These are phyloP conservation scores for Boletus fagicola DNA, from an alignment of 768 basidiomycete genomes.

Conservation along the genomic window DNA sequence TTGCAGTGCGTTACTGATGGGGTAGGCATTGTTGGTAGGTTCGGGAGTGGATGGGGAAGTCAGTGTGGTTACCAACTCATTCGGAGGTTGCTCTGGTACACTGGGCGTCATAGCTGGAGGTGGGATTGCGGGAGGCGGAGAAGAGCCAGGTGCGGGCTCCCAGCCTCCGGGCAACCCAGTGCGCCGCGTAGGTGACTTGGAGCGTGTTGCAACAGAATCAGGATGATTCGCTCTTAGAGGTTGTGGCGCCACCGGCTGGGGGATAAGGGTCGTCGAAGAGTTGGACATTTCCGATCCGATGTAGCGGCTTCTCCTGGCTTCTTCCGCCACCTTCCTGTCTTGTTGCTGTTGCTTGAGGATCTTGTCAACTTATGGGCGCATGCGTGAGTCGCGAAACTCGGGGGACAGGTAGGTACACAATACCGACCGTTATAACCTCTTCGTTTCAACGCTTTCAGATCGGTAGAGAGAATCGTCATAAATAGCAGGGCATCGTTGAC, in stretches of 20 bases:
- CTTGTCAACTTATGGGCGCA: conserved; percentile 66
- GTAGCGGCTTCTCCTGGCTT: conserved; percentile 32
- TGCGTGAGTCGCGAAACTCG: conserved; percentile 10
- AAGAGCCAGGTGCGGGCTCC: conserved; percentile 16
- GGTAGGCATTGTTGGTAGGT: conserved; percentile 1
- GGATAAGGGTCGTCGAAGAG: neutral
- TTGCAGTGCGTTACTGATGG: conserved; percentile 24
- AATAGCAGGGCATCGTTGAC: conserved; percentile 87
- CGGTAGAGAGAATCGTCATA: conserved; percentile 92
- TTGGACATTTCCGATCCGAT: conserved; percentile 19
- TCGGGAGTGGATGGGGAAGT: conserved; percentile 3
- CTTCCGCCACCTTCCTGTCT: conserved; percentile 56
- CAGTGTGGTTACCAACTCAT: conserved; percentile 1
- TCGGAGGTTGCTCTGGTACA: conserved; percentile 6
- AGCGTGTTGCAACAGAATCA: conserved; percentile 6
- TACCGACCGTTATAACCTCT: conserved; percentile 79
- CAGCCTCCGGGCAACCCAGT: conserved; percentile 24
- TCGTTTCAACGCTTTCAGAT: conserved; percentile 74
- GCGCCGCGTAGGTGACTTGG: conserved; percentile 22
- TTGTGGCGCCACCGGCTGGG: conserved; percentile 17
- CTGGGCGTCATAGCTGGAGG: neutral
- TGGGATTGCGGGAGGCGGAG: conserved; percentile 7
- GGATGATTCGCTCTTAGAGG: conserved; percentile 5
- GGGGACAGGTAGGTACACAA: neutral
- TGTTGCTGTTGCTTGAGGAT: conserved; percentile 83